Percentiles rank a stretch among this genome's conserved stretches.
phyloP scores from a whole-genome alignment of 108 stramenopile genomes.

The Skeletonema marinoi region DNA sequence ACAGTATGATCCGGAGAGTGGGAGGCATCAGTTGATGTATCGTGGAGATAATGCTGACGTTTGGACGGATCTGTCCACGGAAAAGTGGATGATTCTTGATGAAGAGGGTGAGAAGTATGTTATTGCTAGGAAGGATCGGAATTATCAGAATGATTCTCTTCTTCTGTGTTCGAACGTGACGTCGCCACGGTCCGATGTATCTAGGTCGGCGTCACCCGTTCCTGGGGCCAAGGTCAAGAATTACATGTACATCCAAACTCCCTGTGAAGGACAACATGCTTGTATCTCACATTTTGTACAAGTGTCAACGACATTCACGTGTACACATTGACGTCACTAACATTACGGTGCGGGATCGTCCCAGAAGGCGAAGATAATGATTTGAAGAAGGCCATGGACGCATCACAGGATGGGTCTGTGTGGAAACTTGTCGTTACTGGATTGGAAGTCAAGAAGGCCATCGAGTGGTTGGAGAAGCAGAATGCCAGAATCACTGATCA shows the following conservation, averaged over 20 bases:
- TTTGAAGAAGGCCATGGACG: slow-evolving; percentile 50
- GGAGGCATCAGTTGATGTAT: slow-evolving; percentile 76
- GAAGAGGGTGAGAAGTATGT: slow-evolving; percentile 70
- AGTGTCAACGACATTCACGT: slow-evolving; percentile 61
- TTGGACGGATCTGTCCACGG: slow-evolving; percentile 74
- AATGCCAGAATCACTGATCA: slow-evolving; percentile 10
- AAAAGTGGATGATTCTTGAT: slow-evolving; percentile 87
- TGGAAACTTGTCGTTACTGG: slow-evolving; percentile 83
- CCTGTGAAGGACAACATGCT: slow-evolving; percentile 66
- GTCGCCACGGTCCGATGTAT: slow-evolving; percentile 26
- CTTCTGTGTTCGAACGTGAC: slow-evolving; percentile 10
- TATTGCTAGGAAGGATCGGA: slow-evolving; percentile 65
- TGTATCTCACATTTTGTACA: slow-evolving; percentile 57
- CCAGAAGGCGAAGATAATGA: slow-evolving; percentile 49
- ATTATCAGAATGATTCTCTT: slow-evolving; percentile 14
- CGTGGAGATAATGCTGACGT: slow-evolving; percentile 68
- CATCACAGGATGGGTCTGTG: slow-evolving; percentile 63
- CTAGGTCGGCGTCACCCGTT: slow-evolving; percentile 35
- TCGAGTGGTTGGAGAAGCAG: slow-evolving; percentile 60
- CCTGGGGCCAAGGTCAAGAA: slow-evolving; percentile 45
- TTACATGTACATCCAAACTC: slow-evolving; percentile 71
- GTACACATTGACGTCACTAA: slow-evolving; percentile 66
- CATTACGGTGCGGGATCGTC: slow-evolving; percentile 22
- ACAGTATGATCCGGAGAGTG: slow-evolving; percentile 64
- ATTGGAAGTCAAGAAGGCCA: slow-evolving; percentile 56